Evolutionary conservation across 164 flowering plant species (phyloP), one percentile per base, ranked within the genome.

Genomic region (Nelumbo lutea): DNA sequence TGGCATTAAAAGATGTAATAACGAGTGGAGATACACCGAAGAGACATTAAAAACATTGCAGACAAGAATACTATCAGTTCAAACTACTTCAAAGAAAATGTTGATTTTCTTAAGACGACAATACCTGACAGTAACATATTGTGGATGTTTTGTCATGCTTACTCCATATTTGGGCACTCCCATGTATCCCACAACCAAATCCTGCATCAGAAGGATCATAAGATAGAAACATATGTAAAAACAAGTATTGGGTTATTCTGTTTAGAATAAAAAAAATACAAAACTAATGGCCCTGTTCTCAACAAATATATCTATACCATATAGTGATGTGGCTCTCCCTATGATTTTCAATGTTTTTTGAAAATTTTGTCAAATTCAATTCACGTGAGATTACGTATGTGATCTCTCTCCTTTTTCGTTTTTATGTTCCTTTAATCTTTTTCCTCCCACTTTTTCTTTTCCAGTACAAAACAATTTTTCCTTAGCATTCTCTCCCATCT

Each of bases 161-260:
- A 90, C 56, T 75, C 97, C 96, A 78, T 89, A 92, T 68, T 95
- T 95, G 56, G 97, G 99, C 64, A 95, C 99, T 61, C 99, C 99
- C 99, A 95, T 95, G 84, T 95, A 95, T 56, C 99, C 99, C 63
- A 95, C 96, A 70, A 95, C 99, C 74, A 95, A 77, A 83, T 95
- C 99, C 99, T 95, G 81, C n/a, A 27, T 27, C 27, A 27, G 27
- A 27, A 27, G 27, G 27, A 27, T 27, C 27, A 27, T 27, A 27
- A 27, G 27, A 27, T 27, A 27, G 27, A 27, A 27, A 27, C 27
- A 27, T 27, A 27, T 27, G 27, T 27, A 27, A 27, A 27, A 27
- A 27, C 27, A 27, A 27, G 27, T 27, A 27, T 27, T 27, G 27
- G 27, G 27, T 27, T 27, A 27, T 11, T 11, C 57, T 11, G 3